Base-by-base conservation (phyloP, 2,329 filamentous ascomycete species). In the Ceratocystiopsis sp. region DNA sequence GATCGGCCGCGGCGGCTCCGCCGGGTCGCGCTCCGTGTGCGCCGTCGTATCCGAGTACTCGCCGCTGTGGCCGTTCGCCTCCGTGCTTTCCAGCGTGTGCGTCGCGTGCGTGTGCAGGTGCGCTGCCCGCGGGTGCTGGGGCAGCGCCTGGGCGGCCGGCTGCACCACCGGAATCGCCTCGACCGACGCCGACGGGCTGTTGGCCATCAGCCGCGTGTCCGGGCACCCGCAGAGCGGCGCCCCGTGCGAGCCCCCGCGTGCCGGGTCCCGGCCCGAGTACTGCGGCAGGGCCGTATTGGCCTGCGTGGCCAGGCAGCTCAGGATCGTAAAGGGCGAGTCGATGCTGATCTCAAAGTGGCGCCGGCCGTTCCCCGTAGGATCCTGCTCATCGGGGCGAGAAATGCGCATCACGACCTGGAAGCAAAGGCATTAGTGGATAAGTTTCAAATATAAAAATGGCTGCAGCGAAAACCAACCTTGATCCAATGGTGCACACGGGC, bases 401-500 rank as follows among this genome's bases (percentile, higher is more conserved):
- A 95, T 78, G 42, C 87, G 80, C 76, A 95, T 84, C 48, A 94
- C 85, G 55, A 94, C 85, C 84, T 89, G 10, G 25, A 8, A 8
- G 25, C 5, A 11, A 10, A 2, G 19, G 19, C 25, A 8, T 29
- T 29, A 29, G 25, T 10, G 25, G 9, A 11, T 11, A 8, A 8
- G n/a, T n/a, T n/a, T 19, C 19, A n/a, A 10, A 35, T 39, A 6
- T 42, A 15, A 25, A 54, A 69, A 49, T 65, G 84, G 84, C 73
- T 93, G 93, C 59, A 94, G 93, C 84, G 85, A 93, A 18, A 55
- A 29, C 69, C 49, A 64, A 85, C 84, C 74, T 94, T 94, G 59
- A 95, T 93, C 86, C 86, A 94, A 58, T 95, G 87, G 57, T 84
- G 85, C 43, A 95, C 86, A 54, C 91, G 84, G 42, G 93, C 89